Evolutionary conservation across 495 filamentous ascomycete species (phyloP), one percentile per base, ranked within the genome.

Genomic region (Podospora fimiseda): DNA sequence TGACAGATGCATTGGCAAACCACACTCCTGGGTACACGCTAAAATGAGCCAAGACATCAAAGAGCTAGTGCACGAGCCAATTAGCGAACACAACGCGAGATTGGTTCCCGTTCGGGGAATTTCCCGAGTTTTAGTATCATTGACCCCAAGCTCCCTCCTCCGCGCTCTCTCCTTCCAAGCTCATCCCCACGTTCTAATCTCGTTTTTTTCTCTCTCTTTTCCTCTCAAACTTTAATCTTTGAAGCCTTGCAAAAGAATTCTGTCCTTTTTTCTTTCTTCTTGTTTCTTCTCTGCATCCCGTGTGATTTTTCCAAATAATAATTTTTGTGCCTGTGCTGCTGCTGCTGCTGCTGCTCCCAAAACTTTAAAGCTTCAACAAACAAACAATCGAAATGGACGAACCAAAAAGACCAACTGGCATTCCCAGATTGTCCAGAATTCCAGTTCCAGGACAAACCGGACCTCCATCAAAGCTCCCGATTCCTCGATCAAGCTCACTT

Each of bases 371-470:
- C n/a, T n/a, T 33, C 27, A 33, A 33, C 27, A 33, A 33, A 33
- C 27, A 33, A 33, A 33, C 27, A 33, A 33, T 57, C 58, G 64
- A 58, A 36, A 73, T 72, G 70, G 71, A 74, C 46, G 63, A 67
- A 30, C 43, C 52, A 20, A 62, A 54, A 19, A 63, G 47, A 41
- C 53, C 56, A 9, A 61, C 48, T 24, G 59, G 57, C 50, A 58
- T 68, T 36, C 61, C 65, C 11, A 61, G 65, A 21, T 53, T 54
- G 19, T 66, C 65, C 8, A 64, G 55, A 27, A 62, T 68, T 14
- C 65, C 65, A 14, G 51, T 68, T 18, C 63, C 65, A 13, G 51
- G 54, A 3, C 63, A 63, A 39, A 30, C 48, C 18, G 11, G 15
- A 43, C 43, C 58, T 15, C 2, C 54, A 9, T 67, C 65, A 33